These are phyloP conservation scores for Calamus simplicifolius DNA, from an alignment of 176 grass and related monocot genomes.

Conservation along the genomic window DNA sequence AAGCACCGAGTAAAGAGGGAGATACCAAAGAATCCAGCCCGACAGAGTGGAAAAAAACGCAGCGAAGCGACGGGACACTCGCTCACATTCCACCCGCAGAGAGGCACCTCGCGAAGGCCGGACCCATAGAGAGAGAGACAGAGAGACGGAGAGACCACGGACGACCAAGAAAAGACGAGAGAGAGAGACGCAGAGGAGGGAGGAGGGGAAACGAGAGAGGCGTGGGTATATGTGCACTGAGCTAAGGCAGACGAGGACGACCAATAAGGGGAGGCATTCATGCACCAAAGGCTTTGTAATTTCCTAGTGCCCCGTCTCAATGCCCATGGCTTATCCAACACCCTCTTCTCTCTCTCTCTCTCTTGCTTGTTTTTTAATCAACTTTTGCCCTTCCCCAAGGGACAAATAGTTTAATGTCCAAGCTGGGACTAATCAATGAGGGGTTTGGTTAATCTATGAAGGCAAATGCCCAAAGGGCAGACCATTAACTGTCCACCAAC, in stretches of 20 bases:
- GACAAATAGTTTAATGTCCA: background rate
- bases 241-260: conserved; percentile 3
- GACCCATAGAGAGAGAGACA: conserved; percentile 13
- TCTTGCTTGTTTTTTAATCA: no score
- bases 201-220: background rate
- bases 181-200: background rate
- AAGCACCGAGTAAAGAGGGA: background rate
- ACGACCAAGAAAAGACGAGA: background rate
- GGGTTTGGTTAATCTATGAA: background rate
- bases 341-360: background rate
- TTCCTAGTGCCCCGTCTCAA: background rate
- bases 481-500: background rate
- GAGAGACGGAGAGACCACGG: conserved; percentile 6
- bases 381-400: background rate
- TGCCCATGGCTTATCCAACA: background rate
- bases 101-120: conserved; percentile 10
- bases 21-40: conserved; percentile 1
- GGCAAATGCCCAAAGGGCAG: background rate
- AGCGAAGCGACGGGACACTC: background rate
- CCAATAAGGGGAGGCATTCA: conserved; percentile 22
- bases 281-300: background rate
- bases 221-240: background rate
- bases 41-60: conserved; percentile 14
- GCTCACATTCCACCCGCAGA: conserved; percentile 23
- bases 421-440: no score